A percentile compares a stretch with the other conserved stretches of the same genome.
These are phyloP conservation scores for Zizania latifolia DNA, from an alignment of 176 grass and related monocot species.

Conservation along the genomic window DNA sequence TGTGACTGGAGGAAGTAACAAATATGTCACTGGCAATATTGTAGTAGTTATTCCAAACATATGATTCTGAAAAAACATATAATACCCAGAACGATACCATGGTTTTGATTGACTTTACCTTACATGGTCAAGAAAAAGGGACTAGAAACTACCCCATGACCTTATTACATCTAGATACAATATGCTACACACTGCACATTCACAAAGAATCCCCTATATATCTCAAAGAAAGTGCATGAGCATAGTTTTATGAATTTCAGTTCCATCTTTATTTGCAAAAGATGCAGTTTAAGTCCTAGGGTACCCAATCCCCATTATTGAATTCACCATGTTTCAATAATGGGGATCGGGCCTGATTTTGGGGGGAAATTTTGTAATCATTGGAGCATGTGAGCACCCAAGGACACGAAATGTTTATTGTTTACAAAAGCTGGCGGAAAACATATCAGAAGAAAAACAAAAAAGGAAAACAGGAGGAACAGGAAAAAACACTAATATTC, in stretches of 20 bases:
- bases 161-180: slow-evolving; percentile 3
- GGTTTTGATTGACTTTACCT: neutral
- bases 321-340: neutral
- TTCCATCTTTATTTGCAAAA: neutral
- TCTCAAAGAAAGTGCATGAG: neutral
- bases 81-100: neutral
- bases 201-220: neutral
- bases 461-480: slow-evolving; percentile 13
- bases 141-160: neutral
- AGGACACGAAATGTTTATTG: too few species aligned
- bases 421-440: neutral
- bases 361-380: too few species aligned
- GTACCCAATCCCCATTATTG: neutral
- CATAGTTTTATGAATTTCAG: neutral
- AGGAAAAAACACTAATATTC: too few species aligned
- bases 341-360: too few species aligned
- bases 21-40: neutral
- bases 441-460: neutral
- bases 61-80: neutral
- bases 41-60: neutral
- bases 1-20: too few species aligned
- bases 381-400: too few species aligned
- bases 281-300: neutral
- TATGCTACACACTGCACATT: neutral
- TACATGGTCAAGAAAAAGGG: neutral